Evolutionary conservation across 331 rosid species (phyloP), one percentile per base, ranked within the genome.

Genomic region (Rhamnella rubrinervis): DNA sequence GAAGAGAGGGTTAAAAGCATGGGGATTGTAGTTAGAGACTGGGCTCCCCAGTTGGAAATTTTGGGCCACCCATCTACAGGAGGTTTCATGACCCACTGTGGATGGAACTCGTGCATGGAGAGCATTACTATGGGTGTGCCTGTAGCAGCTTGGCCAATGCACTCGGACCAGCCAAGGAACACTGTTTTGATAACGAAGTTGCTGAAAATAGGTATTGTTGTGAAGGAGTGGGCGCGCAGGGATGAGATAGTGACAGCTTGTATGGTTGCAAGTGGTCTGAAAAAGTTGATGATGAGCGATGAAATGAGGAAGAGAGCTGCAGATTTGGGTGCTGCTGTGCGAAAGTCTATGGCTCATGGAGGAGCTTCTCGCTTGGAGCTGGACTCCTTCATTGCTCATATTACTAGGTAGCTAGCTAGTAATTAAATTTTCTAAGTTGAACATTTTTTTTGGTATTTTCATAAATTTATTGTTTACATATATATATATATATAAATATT

Each of bases 1-100:
- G 89, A 92, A 63, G 86, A 83, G 61, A 81, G 86, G 52, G 53
- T 89, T 38, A 31, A 62, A 65, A 78, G 66, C 1, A 39, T 39
- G n/a, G 97, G 92, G 17, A 0, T 90, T 1, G 77, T 92, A 44
- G 74, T 86, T 13, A 79, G 93, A 68, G 96, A 88, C 0, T 90
- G 98, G 98, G 97, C 93, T 1, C 96, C 97, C 11, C 97, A 93
- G 6, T 38, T 90, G 67, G 90, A 88, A 21, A 93, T 93, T 53
- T 58, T 93, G 2, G 71, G 78, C 20, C 93, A 90, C 58, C 5
- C 17, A 19, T 77, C 98, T 35, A 85, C 85, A 0, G 92, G 93
- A 0, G 92, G 96, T 37, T 90, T 90, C 55, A 72, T 90, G 85
- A 86, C 92, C 47, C 97, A 90, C 53, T 90, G 97, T 61, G 96